Percentiles rank a stretch among this genome's conserved stretches.
Conservation (phyloP, 1,284 basidiomycete genomes). For the Bondarzewia mesenterica region DNA sequence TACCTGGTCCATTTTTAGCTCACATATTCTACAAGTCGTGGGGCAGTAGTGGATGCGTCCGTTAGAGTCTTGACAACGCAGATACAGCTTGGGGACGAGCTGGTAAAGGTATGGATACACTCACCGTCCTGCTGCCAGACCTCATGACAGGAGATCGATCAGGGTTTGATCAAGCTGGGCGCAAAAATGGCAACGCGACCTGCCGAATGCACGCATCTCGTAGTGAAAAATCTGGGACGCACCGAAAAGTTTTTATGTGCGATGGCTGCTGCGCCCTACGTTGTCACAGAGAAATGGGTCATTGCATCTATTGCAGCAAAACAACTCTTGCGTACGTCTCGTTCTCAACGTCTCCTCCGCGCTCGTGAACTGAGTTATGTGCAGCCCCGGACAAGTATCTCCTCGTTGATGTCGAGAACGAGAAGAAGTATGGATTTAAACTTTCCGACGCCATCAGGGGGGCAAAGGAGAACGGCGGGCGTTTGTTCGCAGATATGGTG, state of each 20-base stretch:
- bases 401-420: conserved; percentile 51
- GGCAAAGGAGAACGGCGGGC: conserved; percentile 41
- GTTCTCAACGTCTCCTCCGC: neutral
- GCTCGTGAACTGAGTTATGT: neutral
- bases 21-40: no score
- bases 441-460: conserved; percentile 50
- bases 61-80: conserved; percentile 41
- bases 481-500: conserved; percentile 51
- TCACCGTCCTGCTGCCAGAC: neutral
- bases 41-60: no score
- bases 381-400: conserved; percentile 55
- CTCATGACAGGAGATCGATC: neutral
- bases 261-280: conserved; percentile 47
- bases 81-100: conserved; percentile 35
- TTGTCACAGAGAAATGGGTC: conserved; percentile 66
- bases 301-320: conserved; percentile 45
- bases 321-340: conserved; percentile 52
- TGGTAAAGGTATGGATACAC: conserved; percentile 36
- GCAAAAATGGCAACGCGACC: conserved; percentile 53
- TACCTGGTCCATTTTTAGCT: no score
- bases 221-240: conserved; percentile 58
- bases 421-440: conserved; percentile 57
- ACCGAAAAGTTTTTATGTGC: conserved; percentile 82
- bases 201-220: conserved; percentile 67
- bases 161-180: conserved; percentile 59